These are phyloP conservation scores for Penicillium coprophilum DNA, from an alignment of 495 filamentous ascomycete genomes.

Conservation along the genomic window DNA sequence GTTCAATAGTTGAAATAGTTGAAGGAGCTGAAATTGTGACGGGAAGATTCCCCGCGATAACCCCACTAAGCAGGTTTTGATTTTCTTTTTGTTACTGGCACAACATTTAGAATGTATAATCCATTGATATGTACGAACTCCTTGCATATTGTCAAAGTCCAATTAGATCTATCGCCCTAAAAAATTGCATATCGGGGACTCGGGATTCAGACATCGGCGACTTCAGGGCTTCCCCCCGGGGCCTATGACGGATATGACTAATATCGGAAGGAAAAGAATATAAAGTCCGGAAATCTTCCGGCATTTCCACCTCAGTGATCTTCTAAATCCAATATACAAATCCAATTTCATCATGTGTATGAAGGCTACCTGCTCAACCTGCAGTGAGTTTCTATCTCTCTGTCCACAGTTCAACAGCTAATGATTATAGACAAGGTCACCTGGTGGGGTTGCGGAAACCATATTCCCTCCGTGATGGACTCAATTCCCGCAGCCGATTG, in stretches of 20 bases:
- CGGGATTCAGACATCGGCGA: constrained; percentile 31
- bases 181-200: constrained; percentile 24
- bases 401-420: neutral
- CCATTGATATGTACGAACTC: neutral
- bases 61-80: neutral
- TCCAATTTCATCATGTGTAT: constrained; percentile 44
- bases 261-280: constrained; percentile 21
- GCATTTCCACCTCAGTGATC: neutral
- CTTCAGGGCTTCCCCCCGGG: neutral
- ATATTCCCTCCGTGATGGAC: constrained; percentile 68
- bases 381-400: constrained; percentile 37
- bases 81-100: too few relatives aligned
- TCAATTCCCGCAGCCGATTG: constrained; percentile 55
- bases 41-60: constrained; percentile 4
- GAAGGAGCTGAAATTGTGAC: neutral
- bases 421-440: constrained; percentile 56
- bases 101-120: neutral
- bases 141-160: neutral
- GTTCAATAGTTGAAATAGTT: constrained; percentile 1
- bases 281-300: constrained; percentile 19
- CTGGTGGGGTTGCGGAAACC: constrained; percentile 71
- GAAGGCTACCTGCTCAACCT: constrained; percentile 49
- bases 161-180: neutral
- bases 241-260: constrained; percentile 18
- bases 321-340: neutral